A percentile compares a stretch with the other conserved stretches of the same genome.
Conservation (phyloP, 2,329 filamentous ascomycete species). For the Pseudopyricularia cyperi region DNA sequence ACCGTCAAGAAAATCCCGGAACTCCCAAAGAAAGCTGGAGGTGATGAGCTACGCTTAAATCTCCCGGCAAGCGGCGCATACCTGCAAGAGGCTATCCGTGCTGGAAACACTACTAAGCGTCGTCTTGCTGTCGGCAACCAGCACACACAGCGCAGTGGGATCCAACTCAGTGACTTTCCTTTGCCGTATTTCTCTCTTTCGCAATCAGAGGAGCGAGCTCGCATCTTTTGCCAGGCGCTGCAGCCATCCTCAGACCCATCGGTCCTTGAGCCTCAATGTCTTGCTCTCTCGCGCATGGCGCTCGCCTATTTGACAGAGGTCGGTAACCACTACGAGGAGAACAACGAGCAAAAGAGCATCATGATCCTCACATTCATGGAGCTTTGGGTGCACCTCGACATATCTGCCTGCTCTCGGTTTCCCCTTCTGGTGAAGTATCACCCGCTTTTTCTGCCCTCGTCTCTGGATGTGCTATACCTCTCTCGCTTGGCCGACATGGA, state of each 20-base stretch:
- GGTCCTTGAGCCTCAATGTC: constrained; percentile 6
- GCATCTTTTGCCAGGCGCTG: neutral
- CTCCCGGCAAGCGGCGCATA: constrained; percentile 26
- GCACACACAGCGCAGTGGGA: neutral
- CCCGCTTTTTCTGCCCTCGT: constrained; percentile 32
- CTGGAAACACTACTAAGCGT: neutral
- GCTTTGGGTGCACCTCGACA: constrained; percentile 45
- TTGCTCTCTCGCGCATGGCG: constrained; percentile 18
- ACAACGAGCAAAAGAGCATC: constrained; percentile 34
- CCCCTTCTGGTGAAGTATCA: constrained; percentile 36
- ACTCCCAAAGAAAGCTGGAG: constrained; percentile 23
- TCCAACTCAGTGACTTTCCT: neutral
- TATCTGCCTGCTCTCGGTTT: constrained; percentile 23
- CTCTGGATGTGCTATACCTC: constrained; percentile 43
- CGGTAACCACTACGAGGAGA: constrained; percentile 22
- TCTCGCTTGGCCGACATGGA: constrained; percentile 30
- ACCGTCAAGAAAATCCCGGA: constrained; percentile 23
- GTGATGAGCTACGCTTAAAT: constrained; percentile 17
- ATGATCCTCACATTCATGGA: constrained; percentile 42
- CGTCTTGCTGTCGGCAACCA: neutral
- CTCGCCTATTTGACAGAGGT: constrained; percentile 19
- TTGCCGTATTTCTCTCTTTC: neutral
- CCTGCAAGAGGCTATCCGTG: constrained; percentile 11
- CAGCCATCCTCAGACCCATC: neutral
- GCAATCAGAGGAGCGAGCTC: neutral